Conservation (phyloP, 1,139 yeast species). For the Suhomyces guaymorum region DNA sequence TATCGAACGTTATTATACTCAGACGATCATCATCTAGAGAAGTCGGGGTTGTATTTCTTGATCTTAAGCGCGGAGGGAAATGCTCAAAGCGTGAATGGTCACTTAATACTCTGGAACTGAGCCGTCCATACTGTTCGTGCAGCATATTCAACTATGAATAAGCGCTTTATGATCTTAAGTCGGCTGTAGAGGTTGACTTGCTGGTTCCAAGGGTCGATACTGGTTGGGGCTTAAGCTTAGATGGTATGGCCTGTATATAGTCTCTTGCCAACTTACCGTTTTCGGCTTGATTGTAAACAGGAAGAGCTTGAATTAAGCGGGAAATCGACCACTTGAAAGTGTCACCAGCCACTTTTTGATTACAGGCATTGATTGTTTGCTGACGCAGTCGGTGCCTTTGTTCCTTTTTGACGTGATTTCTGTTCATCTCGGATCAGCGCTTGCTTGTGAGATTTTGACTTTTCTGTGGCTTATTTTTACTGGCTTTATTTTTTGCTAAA, state of each 20-base stretch:
- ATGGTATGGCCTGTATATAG: background rate
- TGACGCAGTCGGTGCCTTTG: too few relatives aligned
- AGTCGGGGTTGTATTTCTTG: constrained; percentile 21
- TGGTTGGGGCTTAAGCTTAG: too few relatives aligned
- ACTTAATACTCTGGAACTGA: constrained; percentile 16
- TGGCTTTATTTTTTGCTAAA: too few relatives aligned
- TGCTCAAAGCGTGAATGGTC: constrained; percentile 23
- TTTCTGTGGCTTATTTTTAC: too few relatives aligned
- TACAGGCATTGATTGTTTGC: too few relatives aligned
- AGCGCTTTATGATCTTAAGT: constrained; percentile 1
- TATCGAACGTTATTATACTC: constrained; percentile 15
- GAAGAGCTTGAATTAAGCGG: too few relatives aligned
- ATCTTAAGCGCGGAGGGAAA: constrained; percentile 16
- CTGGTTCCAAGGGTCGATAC: too few relatives aligned
- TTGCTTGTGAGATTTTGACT: too few relatives aligned
- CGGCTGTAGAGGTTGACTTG: background rate
- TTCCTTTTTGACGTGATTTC: too few relatives aligned
- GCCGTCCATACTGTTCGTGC: constrained; percentile 9
- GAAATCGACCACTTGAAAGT: background rate
- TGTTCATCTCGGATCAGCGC: too few relatives aligned
- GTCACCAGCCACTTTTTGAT: too few relatives aligned
- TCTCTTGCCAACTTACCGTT: constrained; percentile 2
- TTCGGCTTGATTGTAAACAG: constrained; percentile 8
- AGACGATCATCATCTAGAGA: constrained; percentile 14
- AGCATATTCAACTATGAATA: constrained; percentile 4